Evolutionary conservation across 177 flowering plant genomes (phyloP).

Genomic region (Telopea speciosissima): DNA sequence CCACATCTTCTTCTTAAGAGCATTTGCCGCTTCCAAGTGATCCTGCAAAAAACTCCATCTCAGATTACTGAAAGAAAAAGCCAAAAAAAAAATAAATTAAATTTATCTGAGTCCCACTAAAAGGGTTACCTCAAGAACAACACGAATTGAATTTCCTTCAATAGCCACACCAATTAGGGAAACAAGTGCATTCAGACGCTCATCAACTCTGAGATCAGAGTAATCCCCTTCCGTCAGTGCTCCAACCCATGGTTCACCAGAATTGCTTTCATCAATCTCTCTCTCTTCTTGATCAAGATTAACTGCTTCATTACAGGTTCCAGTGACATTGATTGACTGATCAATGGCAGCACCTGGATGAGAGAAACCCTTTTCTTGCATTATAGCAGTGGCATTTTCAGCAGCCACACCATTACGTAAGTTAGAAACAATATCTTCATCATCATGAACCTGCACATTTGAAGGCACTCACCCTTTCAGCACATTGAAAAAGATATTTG

Average conservation of each 20-base stretch:
- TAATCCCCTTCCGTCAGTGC: constrained; percentile 86
- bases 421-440: constrained; percentile 58
- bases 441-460: constrained; percentile 61
- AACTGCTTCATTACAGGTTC: constrained; percentile 16
- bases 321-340: constrained; percentile 25
- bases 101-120: neutral
- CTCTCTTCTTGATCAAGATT: constrained; percentile 38
- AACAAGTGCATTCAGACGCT: constrained; percentile 86
- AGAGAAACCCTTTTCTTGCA: constrained; percentile 79
- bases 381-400: constrained; percentile 74
- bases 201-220: constrained; percentile 75
- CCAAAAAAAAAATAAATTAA: neutral
- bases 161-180: constrained; percentile 80
- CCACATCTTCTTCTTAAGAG: constrained; percentile 93
- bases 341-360: constrained; percentile 28
- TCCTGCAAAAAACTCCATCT: constrained; percentile 42
- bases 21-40: constrained; percentile 86
- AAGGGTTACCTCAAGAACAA: constrained; percentile 62
- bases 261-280: constrained; percentile 66
- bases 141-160: constrained; percentile 82
- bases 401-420: constrained; percentile 84
- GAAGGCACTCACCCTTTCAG: neutral
- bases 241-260: constrained; percentile 83
- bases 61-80: constrained; percentile 10
- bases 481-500: neutral